phyloP scores from a whole-genome alignment of 129 eudicot genomes.

The Flaveria trinervia region DNA sequence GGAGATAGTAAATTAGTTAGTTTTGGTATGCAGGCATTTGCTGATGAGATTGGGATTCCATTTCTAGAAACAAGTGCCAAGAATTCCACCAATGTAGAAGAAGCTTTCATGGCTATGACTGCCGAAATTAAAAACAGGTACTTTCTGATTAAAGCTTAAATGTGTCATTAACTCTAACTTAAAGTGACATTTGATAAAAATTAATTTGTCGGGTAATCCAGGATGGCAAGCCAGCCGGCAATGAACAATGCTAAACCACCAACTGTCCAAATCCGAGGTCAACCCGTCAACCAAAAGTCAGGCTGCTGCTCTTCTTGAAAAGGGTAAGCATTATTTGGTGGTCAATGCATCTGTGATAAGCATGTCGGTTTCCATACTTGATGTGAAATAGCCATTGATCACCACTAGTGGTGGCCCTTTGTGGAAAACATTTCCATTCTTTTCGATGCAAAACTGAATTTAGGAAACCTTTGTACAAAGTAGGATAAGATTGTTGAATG shows the following conservation, averaged over 20 bases:
- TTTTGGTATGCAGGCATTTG: constrained; percentile 69
- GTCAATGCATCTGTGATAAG: constrained; percentile 8
- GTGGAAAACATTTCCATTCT: constrained; percentile 41
- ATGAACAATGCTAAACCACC: constrained; percentile 75
- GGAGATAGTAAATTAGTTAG: background rate
- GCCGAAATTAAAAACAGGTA: constrained; percentile 88
- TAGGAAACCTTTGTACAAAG: constrained; percentile 56
- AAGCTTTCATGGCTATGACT: constrained; percentile 99
- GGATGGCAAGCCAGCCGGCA: constrained; percentile 99
- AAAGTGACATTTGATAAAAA: constrained; percentile 10
- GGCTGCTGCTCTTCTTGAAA: constrained; percentile 92
- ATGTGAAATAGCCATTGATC: constrained; percentile 23
- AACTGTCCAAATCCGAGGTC: constrained; percentile 86
- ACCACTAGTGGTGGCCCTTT: constrained; percentile 25
- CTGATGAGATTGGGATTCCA: constrained; percentile 96
- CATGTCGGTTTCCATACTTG: constrained; percentile 19
- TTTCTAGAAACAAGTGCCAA: constrained; percentile 97
- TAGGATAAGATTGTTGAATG: constrained; percentile 51
- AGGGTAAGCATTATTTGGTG: constrained; percentile 14
- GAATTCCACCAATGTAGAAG: constrained; percentile 87
- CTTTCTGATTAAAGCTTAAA: background rate
- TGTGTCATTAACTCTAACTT: background rate
- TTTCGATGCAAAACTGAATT: constrained; percentile 40
- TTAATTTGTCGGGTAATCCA: constrained; percentile 23
- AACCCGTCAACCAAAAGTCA: constrained; percentile 80